Base-by-base conservation (phyloP, 1,284 basidiomycete genomes). In the Malassezia slooffiae region DNA sequence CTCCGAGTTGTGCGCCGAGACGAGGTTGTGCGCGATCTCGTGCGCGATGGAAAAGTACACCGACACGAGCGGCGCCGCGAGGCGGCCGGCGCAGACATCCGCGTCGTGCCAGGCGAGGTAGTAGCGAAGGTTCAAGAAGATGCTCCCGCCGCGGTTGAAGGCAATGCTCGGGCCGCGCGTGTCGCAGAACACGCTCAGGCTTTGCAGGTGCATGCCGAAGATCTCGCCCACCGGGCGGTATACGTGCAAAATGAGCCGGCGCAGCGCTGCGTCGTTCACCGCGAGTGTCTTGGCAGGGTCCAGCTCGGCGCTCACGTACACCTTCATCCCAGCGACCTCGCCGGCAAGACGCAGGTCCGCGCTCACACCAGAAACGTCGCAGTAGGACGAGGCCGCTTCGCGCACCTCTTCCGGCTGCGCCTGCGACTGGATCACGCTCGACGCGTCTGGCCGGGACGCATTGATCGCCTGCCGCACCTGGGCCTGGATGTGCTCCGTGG, bases 1-100 rank as follows among this genome's bases (percentile, higher is more conserved):
- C 64, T 73, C 60, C 1, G 72, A 58, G 51, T 75, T 74, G 52
- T 76, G 75, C 8, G 85, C 82, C 36, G 79, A 75, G 13, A 85
- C 82, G 2, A 87, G 73, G 58, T 88, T 88, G 68, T 88, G 85
- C 11, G 68, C 58, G 22, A 72, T 82, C 68, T 91, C 90, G 68
- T 96, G 91, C 0, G 89, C 89, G 8, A 95, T 75, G 1, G 83
- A 82, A 60, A 90, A 87, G 67, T 83, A 95, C 80, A 85, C 75
- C 15, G 85, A 88, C 34, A 85, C 82, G 46, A 81, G 79, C 2
- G 90, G 85, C 31, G 80, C 75, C n/a, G 73, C 73, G 34, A 76
- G 63, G 7, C 77, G 71, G 1, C 82, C 82, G 5, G 67, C 65
- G 38, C 70, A 67, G 17, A 87, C 82, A 38, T 82, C 76, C 0